Base-by-base conservation (phyloP, 2,329 filamentous ascomycete genomes). In the Lasiodiplodia citricola region DNA sequence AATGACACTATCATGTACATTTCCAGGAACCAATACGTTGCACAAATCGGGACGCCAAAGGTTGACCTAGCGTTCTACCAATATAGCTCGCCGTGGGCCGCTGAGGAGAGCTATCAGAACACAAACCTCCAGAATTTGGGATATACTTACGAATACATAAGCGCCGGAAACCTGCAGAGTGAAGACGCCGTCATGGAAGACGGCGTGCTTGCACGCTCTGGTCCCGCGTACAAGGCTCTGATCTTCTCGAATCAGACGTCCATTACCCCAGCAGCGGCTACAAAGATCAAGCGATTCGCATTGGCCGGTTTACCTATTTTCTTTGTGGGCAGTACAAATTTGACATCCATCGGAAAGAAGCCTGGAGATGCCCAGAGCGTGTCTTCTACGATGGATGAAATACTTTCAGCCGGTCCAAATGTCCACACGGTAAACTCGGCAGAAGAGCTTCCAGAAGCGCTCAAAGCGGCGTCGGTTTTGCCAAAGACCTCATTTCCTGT, bases 81-180 rank as follows among this genome's bases (percentile, higher is more conserved):
- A 3, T 72, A 69, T 62, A 70, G 62, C 21, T n/a, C 67, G 14
- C 73, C 73, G 1, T 73, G 70, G 70, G 5, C 37, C 1, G 54
- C 63, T 1, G n/a, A 50, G 14, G 47, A 14, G 6, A 69, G 68
- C 51, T 73, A 73, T 52, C 57, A 66, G 25, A 70, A 71, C 5
- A 60, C 62, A 1, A 72, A 72, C 50, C 68, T 74, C 18, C 65
- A 72, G n/a, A 52, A 69, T n/a, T 63, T 68, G 4, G 71, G 81
- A 0, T 83, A 76, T 70, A 77, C 80, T 0, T 84, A 83, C 70
- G 79, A 81, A 13, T 86, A 85, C 69, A 73, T 86, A 0, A 77
- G 76, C 3, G 80, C 83, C 0, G 80, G 82, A 16, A 85, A 84
- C 64, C 80, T 86, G 41, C 74, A 67, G 1, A 78, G 82, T 0